Conservation (phyloP, 2,329 filamentous ascomycete species). For the Sphaerulina vaccinii region DNA sequence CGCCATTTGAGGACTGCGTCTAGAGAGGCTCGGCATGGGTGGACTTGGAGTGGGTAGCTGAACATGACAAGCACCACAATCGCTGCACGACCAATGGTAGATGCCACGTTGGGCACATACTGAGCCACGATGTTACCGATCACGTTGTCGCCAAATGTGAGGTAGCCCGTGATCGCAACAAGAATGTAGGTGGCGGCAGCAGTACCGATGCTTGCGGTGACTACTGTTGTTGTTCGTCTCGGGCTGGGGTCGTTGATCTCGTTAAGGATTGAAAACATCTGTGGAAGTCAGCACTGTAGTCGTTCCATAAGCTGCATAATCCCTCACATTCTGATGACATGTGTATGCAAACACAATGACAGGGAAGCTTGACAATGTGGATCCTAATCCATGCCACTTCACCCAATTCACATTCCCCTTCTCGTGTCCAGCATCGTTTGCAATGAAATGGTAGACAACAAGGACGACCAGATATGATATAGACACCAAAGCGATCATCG, state of each 20-base stretch:
- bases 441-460: slow-evolving; percentile 86
- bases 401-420: slow-evolving; percentile 74
- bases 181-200: slow-evolving; percentile 85
- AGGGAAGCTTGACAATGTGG: slow-evolving; percentile 80
- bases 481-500: slow-evolving; percentile 82
- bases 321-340: slow-evolving; percentile 87
- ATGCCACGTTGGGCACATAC: slow-evolving; percentile 75
- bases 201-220: slow-evolving; percentile 79
- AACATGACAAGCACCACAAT: slow-evolving; percentile 97
- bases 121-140: slow-evolving; percentile 91
- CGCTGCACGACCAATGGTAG: slow-evolving; percentile 89
- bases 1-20: slow-evolving; percentile 95
- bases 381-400: slow-evolving; percentile 74
- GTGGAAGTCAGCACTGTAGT: slow-evolving; percentile 18
- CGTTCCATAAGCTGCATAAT: background rate
- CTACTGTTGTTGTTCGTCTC: slow-evolving; percentile 72
- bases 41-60: slow-evolving; percentile 90
- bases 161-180: slow-evolving; percentile 90
- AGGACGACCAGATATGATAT: slow-evolving; percentile 93
- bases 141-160: slow-evolving; percentile 89
- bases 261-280: slow-evolving; percentile 99
- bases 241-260: slow-evolving; percentile 86
- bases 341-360: slow-evolving; percentile 99
- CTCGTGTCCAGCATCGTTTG: slow-evolving; percentile 70
- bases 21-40: slow-evolving; percentile 91